phyloP scores from a whole-genome alignment of 2,329 filamentous ascomycete genomes.

The Fusarium heterosporum region DNA sequence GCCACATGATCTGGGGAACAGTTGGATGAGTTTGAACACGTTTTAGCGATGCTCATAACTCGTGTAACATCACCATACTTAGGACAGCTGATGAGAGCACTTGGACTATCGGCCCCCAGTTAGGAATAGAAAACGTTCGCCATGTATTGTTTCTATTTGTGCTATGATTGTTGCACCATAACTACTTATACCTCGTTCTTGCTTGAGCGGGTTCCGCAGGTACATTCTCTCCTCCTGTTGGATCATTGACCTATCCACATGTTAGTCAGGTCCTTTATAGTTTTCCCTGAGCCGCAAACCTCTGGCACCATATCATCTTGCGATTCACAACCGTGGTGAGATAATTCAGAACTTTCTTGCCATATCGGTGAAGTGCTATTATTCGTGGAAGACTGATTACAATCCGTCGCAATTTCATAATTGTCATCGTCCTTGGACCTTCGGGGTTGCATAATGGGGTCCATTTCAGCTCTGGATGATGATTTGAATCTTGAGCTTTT shows the following conservation, averaged over 20 bases:
- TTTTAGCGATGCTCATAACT: no score
- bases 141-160: no score
- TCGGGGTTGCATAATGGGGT: neutral
- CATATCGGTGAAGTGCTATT: neutral
- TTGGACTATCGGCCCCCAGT: no score
- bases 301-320: constrained; percentile 6
- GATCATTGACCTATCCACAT: neutral
- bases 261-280: neutral
- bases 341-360: neutral
- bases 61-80: no score
- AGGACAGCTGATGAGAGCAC: no score
- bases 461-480: neutral
- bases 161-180: no score
- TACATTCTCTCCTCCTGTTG: neutral
- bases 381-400: neutral
- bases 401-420: neutral
- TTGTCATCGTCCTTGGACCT: constrained; percentile 3
- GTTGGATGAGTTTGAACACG: no score
- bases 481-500: neutral
- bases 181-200: neutral
- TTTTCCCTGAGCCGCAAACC: rapidly evolving
- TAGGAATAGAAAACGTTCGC: no score
- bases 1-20: no score
- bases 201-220: neutral
- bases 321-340: neutral